phyloP scores from a whole-genome alignment of 2,329 filamentous ascomycete genomes.

The Arthrobotrys sphaeroides region DNA sequence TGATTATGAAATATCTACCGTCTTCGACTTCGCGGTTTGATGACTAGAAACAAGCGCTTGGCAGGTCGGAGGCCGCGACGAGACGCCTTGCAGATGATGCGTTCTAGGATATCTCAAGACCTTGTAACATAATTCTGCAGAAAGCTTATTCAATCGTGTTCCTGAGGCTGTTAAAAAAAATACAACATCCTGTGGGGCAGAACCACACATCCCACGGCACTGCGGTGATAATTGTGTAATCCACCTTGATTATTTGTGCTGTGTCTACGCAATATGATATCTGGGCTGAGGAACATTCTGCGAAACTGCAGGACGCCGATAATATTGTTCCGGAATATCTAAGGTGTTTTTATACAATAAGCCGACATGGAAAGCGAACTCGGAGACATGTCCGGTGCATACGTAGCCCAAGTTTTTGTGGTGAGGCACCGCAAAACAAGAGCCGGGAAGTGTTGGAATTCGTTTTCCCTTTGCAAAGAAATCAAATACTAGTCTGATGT shows the following conservation, averaged over 20 bases:
- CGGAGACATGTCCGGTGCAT: conserved; percentile 3
- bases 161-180: conserved; percentile 40
- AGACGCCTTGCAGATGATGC: conserved; percentile 29
- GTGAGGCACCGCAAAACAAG: no score
- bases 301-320: background rate
- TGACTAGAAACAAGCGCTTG: background rate
- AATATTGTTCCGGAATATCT: background rate
- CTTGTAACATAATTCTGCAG: conserved; percentile 11
- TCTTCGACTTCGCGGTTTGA: conserved; percentile 4
- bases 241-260: no score
- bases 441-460: background rate
- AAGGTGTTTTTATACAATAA: background rate
- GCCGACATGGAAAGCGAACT: background rate
- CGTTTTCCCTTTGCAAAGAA: no score
- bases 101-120: conserved; percentile 15
- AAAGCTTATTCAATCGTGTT: conserved; percentile 34
- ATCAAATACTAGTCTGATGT: no score
- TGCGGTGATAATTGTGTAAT: no score
- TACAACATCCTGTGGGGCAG: background rate
- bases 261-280: background rate
- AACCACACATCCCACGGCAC: background rate
- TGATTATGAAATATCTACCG: conserved; percentile 36
- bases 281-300: background rate
- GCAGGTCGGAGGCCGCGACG: conserved; percentile 10
- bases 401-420: background rate